Evolutionary conservation across 176 grass and related monocot genomes (phyloP), one percentile per base, ranked within the genome.

Genomic region (Lolium rigidum): DNA sequence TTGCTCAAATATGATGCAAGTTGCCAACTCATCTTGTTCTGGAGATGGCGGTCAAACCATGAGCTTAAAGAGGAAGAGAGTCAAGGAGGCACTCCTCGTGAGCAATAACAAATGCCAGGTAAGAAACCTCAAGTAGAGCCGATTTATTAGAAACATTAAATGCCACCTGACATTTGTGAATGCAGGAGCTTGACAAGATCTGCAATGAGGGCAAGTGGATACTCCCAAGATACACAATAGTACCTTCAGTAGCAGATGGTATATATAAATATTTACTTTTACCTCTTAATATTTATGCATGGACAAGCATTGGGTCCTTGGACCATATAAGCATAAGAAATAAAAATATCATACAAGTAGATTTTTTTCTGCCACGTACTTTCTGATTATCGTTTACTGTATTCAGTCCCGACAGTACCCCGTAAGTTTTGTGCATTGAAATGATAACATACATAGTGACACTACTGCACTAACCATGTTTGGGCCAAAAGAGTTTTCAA

Each of bases 161-260:
- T 35, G 31, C 31, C 31, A 35, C 31, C 31, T 35, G 31, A 35
- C 31, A 35, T 35, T 35, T 43, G 41, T 43, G 5, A 43, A 52
- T 90, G 81, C 85, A 93, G 88, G 85, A 90, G 46, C 78, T 93
- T 82, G 85, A 88, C 44, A 57, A 61, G 16, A 78, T 90, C 75
- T 93, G 91, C 72, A 51, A 41, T 66, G 49, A 74, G n/a, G 81
- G 76, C 47, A 52, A 87, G 28, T 93, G 88, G 88, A 79, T 82
- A 68, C 81, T 85, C 68, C 91, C 91, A 67, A 87, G 85, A 93
- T 88, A 93, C 65, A 61, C 11, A 44, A 58, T 93, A 38, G 12
- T 90, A 54, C 88, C 91, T 78, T 93, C 82, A 63, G 50, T 62
- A 9, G 46, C n/a, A 11, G 39, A 78, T 79, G 88, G 88, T 93